Conservation (phyloP, 352 stramenopile genomes). For the Aphanomyces stellatus region DNA sequence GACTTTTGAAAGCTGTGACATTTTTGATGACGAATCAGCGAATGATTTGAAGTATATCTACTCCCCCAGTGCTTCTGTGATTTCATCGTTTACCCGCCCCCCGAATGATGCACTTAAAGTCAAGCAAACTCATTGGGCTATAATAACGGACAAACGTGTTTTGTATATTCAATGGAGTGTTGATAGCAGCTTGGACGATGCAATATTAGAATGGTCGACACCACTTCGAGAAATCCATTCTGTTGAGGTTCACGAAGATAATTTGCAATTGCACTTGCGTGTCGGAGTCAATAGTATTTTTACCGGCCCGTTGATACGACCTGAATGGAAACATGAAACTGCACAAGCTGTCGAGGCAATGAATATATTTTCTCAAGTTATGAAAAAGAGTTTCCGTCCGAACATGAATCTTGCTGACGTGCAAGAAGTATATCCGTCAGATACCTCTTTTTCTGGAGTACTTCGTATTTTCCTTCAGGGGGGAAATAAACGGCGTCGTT, state of each 20-base stretch:
- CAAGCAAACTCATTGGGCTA: conserved; percentile 75
- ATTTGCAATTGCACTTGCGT: conserved; percentile 67
- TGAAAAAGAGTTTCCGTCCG: conserved; percentile 79
- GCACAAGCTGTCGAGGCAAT: conserved; percentile 65
- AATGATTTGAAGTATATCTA: conserved; percentile 4
- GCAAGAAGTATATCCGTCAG: conserved; percentile 82
- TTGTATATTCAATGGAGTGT: conserved; percentile 63
- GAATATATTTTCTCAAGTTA: conserved; percentile 81
- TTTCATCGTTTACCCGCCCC: neutral
- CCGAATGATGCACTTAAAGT: conserved; percentile 25
- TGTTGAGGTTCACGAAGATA: conserved; percentile 57
- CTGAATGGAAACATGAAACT: conserved; percentile 27
- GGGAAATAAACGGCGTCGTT: conserved; percentile 49
- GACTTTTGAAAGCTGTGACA: conserved; percentile 75
- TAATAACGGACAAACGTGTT: conserved; percentile 78
- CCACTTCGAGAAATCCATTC: conserved; percentile 82
- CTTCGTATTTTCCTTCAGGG: conserved; percentile 79
- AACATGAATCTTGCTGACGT: conserved; percentile 62
- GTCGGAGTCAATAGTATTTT: conserved; percentile 80
- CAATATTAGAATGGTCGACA: conserved; percentile 83
- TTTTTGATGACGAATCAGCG: conserved; percentile 29
- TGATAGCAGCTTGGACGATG: conserved; percentile 61
- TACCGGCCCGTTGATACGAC: conserved; percentile 58
- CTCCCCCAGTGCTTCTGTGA: neutral
- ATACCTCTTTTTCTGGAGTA: conserved; percentile 81